Evolutionary conservation across 2,329 filamentous ascomycete genomes (phyloP), one percentile per base, ranked within the genome.

Genomic region (Gliomastix tumulicola): DNA sequence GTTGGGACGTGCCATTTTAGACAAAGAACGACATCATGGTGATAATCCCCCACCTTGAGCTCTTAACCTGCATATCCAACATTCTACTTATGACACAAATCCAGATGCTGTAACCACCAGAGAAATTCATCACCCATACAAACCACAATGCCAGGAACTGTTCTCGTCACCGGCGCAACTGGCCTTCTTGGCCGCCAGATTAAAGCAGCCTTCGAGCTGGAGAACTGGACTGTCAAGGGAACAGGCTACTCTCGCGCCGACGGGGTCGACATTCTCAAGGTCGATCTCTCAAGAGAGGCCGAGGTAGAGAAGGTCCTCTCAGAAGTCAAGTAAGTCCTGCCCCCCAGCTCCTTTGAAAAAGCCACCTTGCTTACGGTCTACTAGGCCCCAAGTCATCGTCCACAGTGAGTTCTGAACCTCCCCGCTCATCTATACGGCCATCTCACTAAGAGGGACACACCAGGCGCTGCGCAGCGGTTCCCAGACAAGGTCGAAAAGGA

Each of bases 401-500:
- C 88, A 94, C 57, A 90, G 87, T 88, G 61, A 56, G 78, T 50
- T 30, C 6, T 18, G 21, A 27, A 9, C n/a, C n/a, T n/a, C n/a
- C n/a, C n/a, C n/a, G n/a, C n/a, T n/a, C n/a, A n/a, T n/a, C n/a
- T n/a, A n/a, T n/a, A n/a, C n/a, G n/a, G n/a, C n/a, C n/a, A n/a
- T n/a, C n/a, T n/a, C n/a, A n/a, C n/a, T n/a, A n/a, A n/a, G n/a
- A n/a, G n/a, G n/a, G n/a, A n/a, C n/a, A 20, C 25, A 13, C 25
- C 44, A 89, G 84, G 84, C 54, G 89, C 88, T 28, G 88, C 88
- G 32, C 89, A 94, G 59, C 79, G 87, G 43, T 94, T 83, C 51
- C 88, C 89, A 3, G 88, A 95, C 60, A 83, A 84, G 54, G 90
- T 88, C 52, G 83, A 88, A 49, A 74, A 76, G 45, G 78, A 95